Evolutionary conservation across 257 asterid species (phyloP), one percentile per base, ranked within the genome.

Genomic region (Nyctanthes arbortristis): DNA sequence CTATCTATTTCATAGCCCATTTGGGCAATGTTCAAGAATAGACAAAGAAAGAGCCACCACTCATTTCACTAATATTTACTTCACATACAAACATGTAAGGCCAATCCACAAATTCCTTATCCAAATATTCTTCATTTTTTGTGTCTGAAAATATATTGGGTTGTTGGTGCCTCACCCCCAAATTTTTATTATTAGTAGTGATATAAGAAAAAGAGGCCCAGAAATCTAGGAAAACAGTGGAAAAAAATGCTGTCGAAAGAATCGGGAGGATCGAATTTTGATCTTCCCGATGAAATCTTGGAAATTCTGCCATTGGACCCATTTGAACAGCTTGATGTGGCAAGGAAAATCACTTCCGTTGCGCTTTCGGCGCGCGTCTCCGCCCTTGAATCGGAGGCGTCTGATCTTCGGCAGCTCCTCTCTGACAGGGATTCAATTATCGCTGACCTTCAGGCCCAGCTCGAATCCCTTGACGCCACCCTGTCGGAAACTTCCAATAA

Each of bases 271-370:
- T 56, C 75, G 33, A 78, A 47, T 71, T 85, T 93, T 89, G 96
- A 88, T 37, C 90, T 93, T 33, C 96, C 99, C 71, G 95, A 89
- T 64, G 96, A 87, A 74, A 66, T 93, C 65, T 72, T 91, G 68
- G 78, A 81, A 56, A 70, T 86, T 30, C 72, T 93, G 70, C 99
- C 99, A 40, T 66, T 81, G 33, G 99, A 93, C 77, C 99, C 99
- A 34, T 93, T 93, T 69, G 97, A 93, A 28, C 99, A 91, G 81
- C 93, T 93, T 0, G 96, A 93, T 69, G 72, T 93, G 0, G 97
- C 99, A 7, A 88, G 99, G 29, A 93, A 91, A 71, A 91, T 93
- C 73, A 91, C 99, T 58, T 93, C 99, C 89, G 78, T 93, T 73
- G 97, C 99, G 2, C 89, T 93, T 0, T 86, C 99, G 75, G 73